Evolutionary conservation across 108 stramenopile species (phyloP), one percentile per base, ranked within the genome.

Genomic region (Fistulifera pelliculosa): DNA sequence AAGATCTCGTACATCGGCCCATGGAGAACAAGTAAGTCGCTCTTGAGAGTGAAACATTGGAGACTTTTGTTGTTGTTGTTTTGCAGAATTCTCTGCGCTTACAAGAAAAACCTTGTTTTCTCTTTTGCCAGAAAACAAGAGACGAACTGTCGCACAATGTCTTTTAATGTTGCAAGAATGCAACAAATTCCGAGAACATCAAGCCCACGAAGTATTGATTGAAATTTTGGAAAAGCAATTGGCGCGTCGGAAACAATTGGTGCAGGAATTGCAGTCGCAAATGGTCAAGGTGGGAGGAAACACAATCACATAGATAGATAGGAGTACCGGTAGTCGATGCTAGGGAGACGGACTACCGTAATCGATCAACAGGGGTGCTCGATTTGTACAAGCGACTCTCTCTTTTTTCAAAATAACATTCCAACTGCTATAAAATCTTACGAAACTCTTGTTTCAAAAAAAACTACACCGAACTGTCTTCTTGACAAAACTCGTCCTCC

Each of bases 181-280:
- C 49, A 92, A 92, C 61, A 92, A 91, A 66, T 87, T 92, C 59
- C 68, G 90, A 10, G 90, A 92, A 58, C 90, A 92, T 70, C 90
- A 92, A 70, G 76, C 83, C 0, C 69, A 85, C 11, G 90, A 92
- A 50, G 27, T 83, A 41, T 41, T 92, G 52, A 92, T 92, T 50
- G 68, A 67, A 41, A 56, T 84, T 7, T 47, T 92, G 38, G 83
- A 92, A 56, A 60, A 69, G 38, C 86, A 92, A 58, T 47, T 87
- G 44, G 63, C 62, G 47, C 65, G 68, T 56, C 68, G 86, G 23
- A 45, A 64, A 41, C 26, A 50, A 52, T 68, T 75, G 21, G 35
- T 85, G 47, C 41, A 47, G 27, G 76, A 71, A 54, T 45, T 90
- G 52, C 31, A 8, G 31, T 35, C 31, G 31, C 31, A 45, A 45